These are phyloP conservation scores for Globisporangium okanoganense DNA, from an alignment of 352 stramenopile species.

Conservation along the genomic window DNA sequence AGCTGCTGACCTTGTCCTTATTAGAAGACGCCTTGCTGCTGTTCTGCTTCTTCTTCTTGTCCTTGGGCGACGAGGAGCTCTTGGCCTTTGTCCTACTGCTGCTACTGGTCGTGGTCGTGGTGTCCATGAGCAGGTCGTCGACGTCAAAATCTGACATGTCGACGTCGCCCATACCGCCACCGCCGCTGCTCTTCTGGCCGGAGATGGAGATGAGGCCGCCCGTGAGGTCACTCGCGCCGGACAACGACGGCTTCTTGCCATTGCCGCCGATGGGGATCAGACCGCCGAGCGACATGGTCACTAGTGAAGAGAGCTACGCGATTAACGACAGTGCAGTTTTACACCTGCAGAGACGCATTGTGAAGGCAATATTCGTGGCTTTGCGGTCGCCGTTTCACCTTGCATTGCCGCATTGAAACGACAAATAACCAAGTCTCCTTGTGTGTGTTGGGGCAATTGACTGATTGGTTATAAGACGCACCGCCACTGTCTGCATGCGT, in stretches of 20 bases:
- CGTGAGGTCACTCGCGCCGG: slow-evolving; percentile 36
- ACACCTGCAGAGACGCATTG: too few species aligned
- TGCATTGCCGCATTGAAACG: too few species aligned
- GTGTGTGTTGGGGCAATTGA: too few species aligned
- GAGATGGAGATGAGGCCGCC: slow-evolving; percentile 58
- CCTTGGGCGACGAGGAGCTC: slow-evolving; percentile 18
- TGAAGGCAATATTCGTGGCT: too few species aligned
- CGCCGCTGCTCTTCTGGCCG: slow-evolving; percentile 5
- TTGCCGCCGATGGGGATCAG: slow-evolving; percentile 48
- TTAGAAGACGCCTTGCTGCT: slow-evolving; percentile 14
- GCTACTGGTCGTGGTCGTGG: slow-evolving; percentile 12
- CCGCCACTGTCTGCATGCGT: too few species aligned
- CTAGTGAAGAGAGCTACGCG: too few species aligned
- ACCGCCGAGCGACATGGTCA: slow-evolving; percentile 39
- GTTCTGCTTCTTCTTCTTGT: slow-evolving; percentile 35
- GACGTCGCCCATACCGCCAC: slow-evolving; percentile 14
- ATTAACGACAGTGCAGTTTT: too few species aligned
- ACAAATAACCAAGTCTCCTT: too few species aligned
- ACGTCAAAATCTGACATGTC: slow-evolving; percentile 29
- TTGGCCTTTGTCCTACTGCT: slow-evolving; percentile 18
- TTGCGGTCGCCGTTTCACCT: too few species aligned
- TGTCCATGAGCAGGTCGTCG: slow-evolving; percentile 49
- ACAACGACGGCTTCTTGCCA: slow-evolving; percentile 17
- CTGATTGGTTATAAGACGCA: too few species aligned
- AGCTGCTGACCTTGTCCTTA: slow-evolving; percentile 19